Evolutionary conservation across 2,329 filamentous ascomycete species (phyloP), one percentile per base, ranked within the genome.

Genomic region (Aotearoamyces nothofagi): DNA sequence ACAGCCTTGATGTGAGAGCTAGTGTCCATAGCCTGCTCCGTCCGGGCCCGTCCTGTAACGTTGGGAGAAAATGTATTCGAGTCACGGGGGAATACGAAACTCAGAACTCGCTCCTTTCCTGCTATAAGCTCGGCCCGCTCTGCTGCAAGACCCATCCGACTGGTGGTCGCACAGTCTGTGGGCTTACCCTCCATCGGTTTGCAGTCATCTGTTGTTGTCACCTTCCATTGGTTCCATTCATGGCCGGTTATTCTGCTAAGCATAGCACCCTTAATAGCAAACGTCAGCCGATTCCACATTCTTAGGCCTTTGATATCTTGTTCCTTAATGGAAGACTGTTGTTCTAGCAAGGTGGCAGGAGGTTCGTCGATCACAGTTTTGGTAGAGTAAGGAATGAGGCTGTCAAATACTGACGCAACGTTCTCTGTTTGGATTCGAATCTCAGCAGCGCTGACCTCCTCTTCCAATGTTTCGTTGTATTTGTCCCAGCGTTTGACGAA

Each of bases 231-330:
- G 9, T 50, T 50, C 41, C 46, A 40, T 17, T 39, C 49, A 2
- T 53, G 47, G 4, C 58, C 59, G 1, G 58, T 62, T 15, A 74
- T 51, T 24, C 60, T 57, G 15, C 44, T 42, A 5, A 76, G 54
- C 4, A 67, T 49, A 1, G 34, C 27, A 9, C 53, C 48, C 3
- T 54, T 53, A 34, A 76, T 60, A 19, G 49, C 57, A 9, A 49
- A 57, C 3, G 66, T 66, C 29, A 76, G 49, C 22, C 58, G 54
- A 12, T 44, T 41, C 70, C 70, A 76, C 19, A 70, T 56, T 3
- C 40, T 43, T 10, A 41, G 36, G 2, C 50, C 49, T 23, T 26
- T 41, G 24, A 26, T 47, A 17, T 42, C 27, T 4, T 44, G 31
- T 45, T 35, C 15, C 47, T 40, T 4, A 20, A n/a, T 20, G 46